A percentile compares a stretch with the other conserved stretches of the same genome.
phyloP scores from a whole-genome alignment of 306 rosid genomes.

The Sesbania bispinosa region DNA sequence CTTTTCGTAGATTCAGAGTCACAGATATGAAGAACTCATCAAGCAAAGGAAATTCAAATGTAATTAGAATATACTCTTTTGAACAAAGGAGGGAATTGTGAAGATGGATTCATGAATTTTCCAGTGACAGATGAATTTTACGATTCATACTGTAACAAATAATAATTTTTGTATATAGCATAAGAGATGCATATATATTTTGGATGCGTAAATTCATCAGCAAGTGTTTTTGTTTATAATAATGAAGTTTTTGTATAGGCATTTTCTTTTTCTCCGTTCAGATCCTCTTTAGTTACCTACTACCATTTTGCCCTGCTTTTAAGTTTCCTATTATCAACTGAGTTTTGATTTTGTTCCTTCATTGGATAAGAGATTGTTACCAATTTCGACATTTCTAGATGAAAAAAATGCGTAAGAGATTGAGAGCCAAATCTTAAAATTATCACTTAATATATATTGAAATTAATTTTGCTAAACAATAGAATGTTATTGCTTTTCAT shows the following conservation, averaged over 20 bases:
- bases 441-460: too few species aligned
- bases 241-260: neutral
- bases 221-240: conserved; percentile 6
- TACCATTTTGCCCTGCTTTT: neutral
- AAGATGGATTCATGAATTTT: conserved; percentile 2
- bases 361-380: neutral
- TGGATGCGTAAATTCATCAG: conserved; percentile 7
- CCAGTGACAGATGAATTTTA: neutral
- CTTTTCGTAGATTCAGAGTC: neutral
- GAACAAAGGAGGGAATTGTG: neutral
- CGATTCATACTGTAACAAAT: conserved; percentile 7
- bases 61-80: neutral
- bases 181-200: conserved; percentile 22
- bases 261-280: neutral
- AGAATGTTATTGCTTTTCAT: neutral
- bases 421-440: neutral
- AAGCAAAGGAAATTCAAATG: neutral
- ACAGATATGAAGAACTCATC: neutral
- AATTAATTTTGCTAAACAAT: neutral
- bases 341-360: neutral
- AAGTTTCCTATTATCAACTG: neutral
- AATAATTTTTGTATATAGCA: conserved; percentile 37
- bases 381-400: neutral
- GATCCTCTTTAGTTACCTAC: neutral
- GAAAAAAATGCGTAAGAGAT: neutral